phyloP scores from a whole-genome alignment of 805 yeast genomes.

The Wickerhamiella sorbophila region DNA sequence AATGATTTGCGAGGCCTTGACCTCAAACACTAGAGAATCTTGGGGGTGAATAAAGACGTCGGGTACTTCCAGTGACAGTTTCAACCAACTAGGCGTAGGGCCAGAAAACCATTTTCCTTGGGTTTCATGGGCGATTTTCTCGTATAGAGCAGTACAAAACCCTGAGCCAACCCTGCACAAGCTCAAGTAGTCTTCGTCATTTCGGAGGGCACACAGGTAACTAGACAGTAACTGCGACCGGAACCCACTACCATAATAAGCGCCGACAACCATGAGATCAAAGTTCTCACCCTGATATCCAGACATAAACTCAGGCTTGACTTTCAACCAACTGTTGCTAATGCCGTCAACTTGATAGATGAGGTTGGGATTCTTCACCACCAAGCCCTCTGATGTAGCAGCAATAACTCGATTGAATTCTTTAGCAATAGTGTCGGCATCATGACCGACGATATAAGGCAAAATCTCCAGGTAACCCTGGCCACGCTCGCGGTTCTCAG shows the following conservation, averaged over 20 bases:
- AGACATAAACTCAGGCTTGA: constrained; percentile 80
- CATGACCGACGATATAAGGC: constrained; percentile 28
- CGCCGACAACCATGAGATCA: constrained; percentile 70
- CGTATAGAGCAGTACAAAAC: constrained; percentile 47
- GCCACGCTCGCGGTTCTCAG: constrained; percentile 14
- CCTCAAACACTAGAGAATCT: constrained; percentile 64
- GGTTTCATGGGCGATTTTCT: constrained; percentile 41
- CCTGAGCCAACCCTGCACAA: constrained; percentile 82
- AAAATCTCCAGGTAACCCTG: constrained; percentile 16
- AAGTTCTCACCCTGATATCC: constrained; percentile 70
- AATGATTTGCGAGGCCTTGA: constrained; percentile 66
- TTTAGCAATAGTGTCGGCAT: constrained; percentile 38
- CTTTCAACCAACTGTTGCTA: constrained; percentile 63
- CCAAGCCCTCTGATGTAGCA: constrained; percentile 62
- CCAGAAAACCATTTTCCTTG: constrained; percentile 43
- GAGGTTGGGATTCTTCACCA: constrained; percentile 50
- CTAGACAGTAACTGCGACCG: constrained; percentile 30
- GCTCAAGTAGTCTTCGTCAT: constrained; percentile 36
- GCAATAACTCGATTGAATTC: constrained; percentile 46
- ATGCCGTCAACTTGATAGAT: constrained; percentile 49
- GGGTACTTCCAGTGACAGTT: constrained; percentile 32
- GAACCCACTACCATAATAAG: constrained; percentile 52
- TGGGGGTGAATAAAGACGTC: constrained; percentile 68
- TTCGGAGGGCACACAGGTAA: constrained; percentile 58
- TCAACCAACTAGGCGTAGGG: constrained; percentile 11